Conservation (phyloP, 139 green algal species). For the Tetratostichococcus sp. region DNA sequence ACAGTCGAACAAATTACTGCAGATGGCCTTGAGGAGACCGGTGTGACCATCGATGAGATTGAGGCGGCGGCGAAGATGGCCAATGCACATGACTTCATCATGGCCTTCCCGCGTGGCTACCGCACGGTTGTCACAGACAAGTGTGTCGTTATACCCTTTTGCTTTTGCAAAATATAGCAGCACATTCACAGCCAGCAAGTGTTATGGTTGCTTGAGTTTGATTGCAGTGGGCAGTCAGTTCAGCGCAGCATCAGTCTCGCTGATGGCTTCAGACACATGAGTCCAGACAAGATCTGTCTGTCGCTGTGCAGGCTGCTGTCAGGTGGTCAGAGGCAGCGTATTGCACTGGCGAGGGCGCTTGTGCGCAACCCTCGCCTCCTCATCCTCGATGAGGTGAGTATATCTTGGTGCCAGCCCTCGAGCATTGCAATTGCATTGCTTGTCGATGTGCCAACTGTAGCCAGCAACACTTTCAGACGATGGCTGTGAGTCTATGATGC, state of each 20-base stretch:
- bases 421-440: too few species aligned
- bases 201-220: too few species aligned
- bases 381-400: slow-evolving; percentile 49
- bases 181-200: too few species aligned
- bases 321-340: slow-evolving; percentile 76
- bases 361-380: slow-evolving; percentile 44
- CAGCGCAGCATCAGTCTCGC: not conserved
- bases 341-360: slow-evolving; percentile 70
- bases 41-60: slow-evolving; percentile 40
- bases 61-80: slow-evolving; percentile 59
- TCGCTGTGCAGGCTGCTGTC: slow-evolving; percentile 43
- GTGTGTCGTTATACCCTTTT: not conserved
- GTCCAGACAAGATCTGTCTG: not conserved
- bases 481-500: too few species aligned
- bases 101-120: slow-evolving; percentile 60
- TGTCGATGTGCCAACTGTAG: too few species aligned
- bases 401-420: not conserved
- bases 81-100: slow-evolving; percentile 81
- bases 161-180: too few species aligned
- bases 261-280: not conserved
- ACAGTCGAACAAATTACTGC: too few species aligned
- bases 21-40: not conserved
- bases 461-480: too few species aligned
- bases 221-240: not conserved
- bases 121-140: slow-evolving; percentile 57